These are phyloP conservation scores for Solanum medicagineum DNA, from an alignment of 257 asterid genomes.

Conservation along the genomic window DNA sequence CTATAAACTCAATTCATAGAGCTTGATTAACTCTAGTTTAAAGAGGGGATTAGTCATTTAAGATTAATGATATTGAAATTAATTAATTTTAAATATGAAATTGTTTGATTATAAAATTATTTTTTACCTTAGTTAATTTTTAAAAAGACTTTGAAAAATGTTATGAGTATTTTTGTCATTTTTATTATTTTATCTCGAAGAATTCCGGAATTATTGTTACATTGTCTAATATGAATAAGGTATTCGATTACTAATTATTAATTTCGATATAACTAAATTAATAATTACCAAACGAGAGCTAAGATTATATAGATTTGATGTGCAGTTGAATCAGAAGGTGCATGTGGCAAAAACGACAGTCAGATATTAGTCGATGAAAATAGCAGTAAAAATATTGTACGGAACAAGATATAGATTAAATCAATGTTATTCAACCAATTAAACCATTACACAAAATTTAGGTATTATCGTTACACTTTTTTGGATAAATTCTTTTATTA, in stretches of 20 bases:
- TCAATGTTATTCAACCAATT: background rate
- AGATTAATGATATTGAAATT: background rate
- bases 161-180: background rate
- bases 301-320: background rate
- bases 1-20: too few relatives aligned
- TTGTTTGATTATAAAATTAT: background rate
- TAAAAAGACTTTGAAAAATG: background rate
- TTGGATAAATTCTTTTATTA: too few relatives aligned
- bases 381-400: background rate
- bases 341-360: background rate
- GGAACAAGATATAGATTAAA: background rate
- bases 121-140: background rate
- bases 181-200: background rate
- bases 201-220: background rate
- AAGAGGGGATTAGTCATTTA: too few relatives aligned
- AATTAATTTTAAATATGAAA: background rate
- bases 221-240: background rate
- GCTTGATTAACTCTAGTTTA: too few relatives aligned
- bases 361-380: background rate
- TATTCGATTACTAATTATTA: background rate
- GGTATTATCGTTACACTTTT: too few relatives aligned
- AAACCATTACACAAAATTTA: background rate
- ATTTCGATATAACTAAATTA: background rate
- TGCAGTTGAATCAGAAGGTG: background rate
- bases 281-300: background rate